Base-by-base conservation (phyloP, 805 yeast genomes). In the Barnettozyma vustinii region DNA sequence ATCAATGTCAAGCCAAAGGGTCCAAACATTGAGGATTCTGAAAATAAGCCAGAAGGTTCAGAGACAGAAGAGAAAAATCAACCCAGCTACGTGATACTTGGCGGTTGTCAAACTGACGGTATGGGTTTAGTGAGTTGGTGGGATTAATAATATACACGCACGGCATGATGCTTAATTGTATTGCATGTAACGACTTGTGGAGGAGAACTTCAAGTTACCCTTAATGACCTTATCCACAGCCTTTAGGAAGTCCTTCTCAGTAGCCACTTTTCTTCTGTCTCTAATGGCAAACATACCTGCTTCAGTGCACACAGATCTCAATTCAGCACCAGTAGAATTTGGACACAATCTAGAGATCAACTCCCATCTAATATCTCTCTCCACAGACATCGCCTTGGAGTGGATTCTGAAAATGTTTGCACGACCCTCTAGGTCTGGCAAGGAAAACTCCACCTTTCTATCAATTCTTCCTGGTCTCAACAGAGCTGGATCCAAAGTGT, bases 261-360 rank as follows among this genome's bases (percentile, higher is more conserved):
- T 85, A 36, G 99, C 98, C 40, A 94, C 97, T 74, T 94, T 94
- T 73, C 99, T 81, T 70, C 99, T 83, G 18, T 98, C 97, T 62
- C 99, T 82, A 48, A 94, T 94, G 41, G 99, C 99, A 75, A 91
- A 94, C 99, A 94, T 94, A 61, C 99, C 99, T 4, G 99, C 99
- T 69, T 94, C 99, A 1, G 99, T 94, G 69, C 99, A 94, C 16
- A 94, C 99, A 7, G 98, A 92, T 66, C 99, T 84, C 60, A 94
- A 76, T 73, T 94, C 99, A 3, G 99, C 99, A 69, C 99, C 99
- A 1, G 99, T 94, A 18, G 96, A 86, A 67, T 95, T 94, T 53
- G 99, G 99, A 73, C 99, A 94, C 63, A 94, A 76, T 66, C 99
- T 80, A 19, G 98, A 91, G 62, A 94, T 94, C 63, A 94, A 79